Percentiles rank a stretch among this genome's conserved stretches.
Conservation (phyloP, 2,329 filamentous ascomycete species). For the Aureobasidium sp. region DNA sequence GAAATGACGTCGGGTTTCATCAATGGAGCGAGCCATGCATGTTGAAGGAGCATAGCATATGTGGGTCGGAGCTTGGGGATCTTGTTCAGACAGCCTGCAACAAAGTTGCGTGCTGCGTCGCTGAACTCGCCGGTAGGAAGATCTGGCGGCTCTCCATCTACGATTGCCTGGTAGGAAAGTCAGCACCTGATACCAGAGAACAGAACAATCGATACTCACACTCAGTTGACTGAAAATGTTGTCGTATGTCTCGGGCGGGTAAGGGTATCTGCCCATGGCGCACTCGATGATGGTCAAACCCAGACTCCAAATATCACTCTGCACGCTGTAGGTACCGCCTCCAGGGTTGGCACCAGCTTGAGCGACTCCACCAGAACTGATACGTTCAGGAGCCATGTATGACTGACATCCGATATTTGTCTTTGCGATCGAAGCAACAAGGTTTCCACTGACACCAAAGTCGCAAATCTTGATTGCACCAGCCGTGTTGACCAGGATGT, state of each 20-base stretch:
- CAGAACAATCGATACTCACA: constrained; percentile 52
- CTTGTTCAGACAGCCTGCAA: constrained; percentile 85
- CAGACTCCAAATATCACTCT: constrained; percentile 96
- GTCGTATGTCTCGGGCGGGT: constrained; percentile 93
- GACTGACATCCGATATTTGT: constrained; percentile 99
- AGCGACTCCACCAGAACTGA: constrained; percentile 76
- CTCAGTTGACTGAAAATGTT: constrained; percentile 97
- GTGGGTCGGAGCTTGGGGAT: constrained; percentile 87
- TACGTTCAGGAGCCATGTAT: constrained; percentile 97
- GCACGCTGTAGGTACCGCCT: constrained; percentile 89
- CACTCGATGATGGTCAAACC: constrained; percentile 94
- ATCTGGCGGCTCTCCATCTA: constrained; percentile 89
- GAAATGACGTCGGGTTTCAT: constrained; percentile 68
- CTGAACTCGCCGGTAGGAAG: constrained; percentile 76
- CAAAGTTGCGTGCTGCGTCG: constrained; percentile 74
- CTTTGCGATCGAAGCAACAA: constrained; percentile 95
- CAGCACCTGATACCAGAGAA: constrained; percentile 13
- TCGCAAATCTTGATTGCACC: constrained; percentile 98
- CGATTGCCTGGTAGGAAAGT: constrained; percentile 66
- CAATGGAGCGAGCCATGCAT: constrained; percentile 76
- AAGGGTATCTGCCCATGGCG: constrained; percentile 88
- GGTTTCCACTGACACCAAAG: constrained; percentile 92
- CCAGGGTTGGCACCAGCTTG: constrained; percentile 59
- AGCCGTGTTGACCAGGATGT: constrained; percentile 82
- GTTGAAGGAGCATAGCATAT: constrained; percentile 80